These are phyloP conservation scores for Boletus coccyginus DNA, from an alignment of 768 basidiomycete species.

Conservation along the genomic window DNA sequence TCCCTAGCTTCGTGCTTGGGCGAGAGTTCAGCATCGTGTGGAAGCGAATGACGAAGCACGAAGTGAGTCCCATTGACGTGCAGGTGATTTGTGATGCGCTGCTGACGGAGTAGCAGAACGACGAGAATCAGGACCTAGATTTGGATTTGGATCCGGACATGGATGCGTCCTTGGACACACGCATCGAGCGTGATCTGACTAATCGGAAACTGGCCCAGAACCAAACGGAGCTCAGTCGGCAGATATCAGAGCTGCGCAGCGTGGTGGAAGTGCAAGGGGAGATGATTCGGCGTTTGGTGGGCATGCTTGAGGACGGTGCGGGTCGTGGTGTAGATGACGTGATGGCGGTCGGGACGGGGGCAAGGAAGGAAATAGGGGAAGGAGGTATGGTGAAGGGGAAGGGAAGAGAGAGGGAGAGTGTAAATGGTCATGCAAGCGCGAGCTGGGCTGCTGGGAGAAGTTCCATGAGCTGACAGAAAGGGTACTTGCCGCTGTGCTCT, in stretches of 20 bases:
- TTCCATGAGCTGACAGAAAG: conserved; percentile 12
- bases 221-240: conserved; percentile 61
- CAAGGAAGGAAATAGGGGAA: background rate
- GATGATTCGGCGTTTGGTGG: conserved; percentile 38
- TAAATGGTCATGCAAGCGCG: background rate
- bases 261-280: conserved; percentile 59
- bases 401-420: conserved; percentile 1
- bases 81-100: background rate
- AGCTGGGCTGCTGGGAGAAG: conserved; percentile 7
- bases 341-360: background rate
- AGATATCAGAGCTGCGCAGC: conserved; percentile 56
- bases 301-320: conserved; percentile 12
- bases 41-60: conserved; percentile 68
- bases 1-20: conserved; percentile 90
- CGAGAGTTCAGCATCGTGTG: conserved; percentile 89
- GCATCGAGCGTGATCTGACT: conserved; percentile 40
- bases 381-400: conserved; percentile 12
- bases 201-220: conserved; percentile 65
- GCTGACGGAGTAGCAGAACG: background rate
- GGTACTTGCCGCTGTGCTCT: too few species aligned
- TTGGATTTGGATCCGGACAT: background rate
- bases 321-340: background rate
- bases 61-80: conserved; percentile 30
- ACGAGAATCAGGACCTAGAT: background rate
- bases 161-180: conserved; percentile 4